Conservation (phyloP, 2,329 filamentous ascomycete genomes). For the Penicillium sp. region DNA sequence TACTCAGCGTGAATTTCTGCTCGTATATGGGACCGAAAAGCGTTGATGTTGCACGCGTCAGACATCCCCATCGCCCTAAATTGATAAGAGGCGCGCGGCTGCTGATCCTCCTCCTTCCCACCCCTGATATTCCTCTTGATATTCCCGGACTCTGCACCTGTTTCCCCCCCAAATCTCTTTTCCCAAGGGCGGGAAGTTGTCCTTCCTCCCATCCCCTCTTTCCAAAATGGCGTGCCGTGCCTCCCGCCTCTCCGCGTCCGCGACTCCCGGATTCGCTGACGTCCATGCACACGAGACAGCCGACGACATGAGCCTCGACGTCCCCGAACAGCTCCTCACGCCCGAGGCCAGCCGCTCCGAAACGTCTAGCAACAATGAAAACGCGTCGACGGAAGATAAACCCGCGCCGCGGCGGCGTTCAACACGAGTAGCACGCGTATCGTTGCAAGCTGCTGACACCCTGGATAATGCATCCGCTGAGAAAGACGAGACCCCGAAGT, state of each 20-base stretch:
- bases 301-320: constrained; percentile 36
- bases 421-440: constrained; percentile 43
- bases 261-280: constrained; percentile 30
- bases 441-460: constrained; percentile 32
- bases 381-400: constrained; percentile 36
- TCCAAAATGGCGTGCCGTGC: constrained; percentile 32
- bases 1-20: background rate
- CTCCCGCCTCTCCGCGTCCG: constrained; percentile 31
- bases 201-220: constrained; percentile 6
- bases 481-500: constrained; percentile 18
- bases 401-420: constrained; percentile 32
- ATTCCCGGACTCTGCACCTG: constrained; percentile 16
- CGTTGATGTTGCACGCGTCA: constrained; percentile 29
- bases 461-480: constrained; percentile 27
- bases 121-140: constrained; percentile 25
- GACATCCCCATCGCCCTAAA: constrained; percentile 24
- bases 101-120: constrained; percentile 23
- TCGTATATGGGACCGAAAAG: background rate
- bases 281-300: constrained; percentile 26
- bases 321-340: constrained; percentile 42
- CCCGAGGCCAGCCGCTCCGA: constrained; percentile 46
- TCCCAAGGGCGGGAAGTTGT: constrained; percentile 7
- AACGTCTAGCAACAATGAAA: constrained; percentile 42
- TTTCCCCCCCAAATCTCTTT: constrained; percentile 2
- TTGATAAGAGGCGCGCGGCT: constrained; percentile 30